These are phyloP conservation scores for Auricularia cornea DNA, from an alignment of 768 basidiomycete species.

Conservation along the genomic window DNA sequence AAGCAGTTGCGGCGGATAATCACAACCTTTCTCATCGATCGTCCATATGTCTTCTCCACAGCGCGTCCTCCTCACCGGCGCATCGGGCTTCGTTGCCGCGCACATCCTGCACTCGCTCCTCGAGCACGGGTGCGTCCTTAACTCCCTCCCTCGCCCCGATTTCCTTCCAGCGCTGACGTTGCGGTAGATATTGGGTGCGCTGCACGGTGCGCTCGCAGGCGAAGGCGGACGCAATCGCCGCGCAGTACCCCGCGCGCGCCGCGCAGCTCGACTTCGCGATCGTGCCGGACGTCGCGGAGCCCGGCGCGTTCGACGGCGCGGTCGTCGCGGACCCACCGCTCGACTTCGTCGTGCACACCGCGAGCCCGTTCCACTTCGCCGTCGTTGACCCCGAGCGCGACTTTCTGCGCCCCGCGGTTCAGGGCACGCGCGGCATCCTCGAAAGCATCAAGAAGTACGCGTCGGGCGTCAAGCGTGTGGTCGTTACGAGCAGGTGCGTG, in stretches of 20 bases:
- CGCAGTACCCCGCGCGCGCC: neutral
- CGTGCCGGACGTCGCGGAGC: constrained; percentile 56
- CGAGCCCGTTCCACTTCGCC: constrained; percentile 26
- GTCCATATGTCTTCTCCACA: constrained; percentile 16
- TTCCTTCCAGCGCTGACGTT: too few species aligned
- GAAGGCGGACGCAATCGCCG: constrained; percentile 46
- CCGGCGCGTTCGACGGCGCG: constrained; percentile 39
- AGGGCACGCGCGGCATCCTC: constrained; percentile 59
- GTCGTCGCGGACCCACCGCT: constrained; percentile 24
- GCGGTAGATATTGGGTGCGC: constrained; percentile 30
- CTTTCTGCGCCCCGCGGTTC: constrained; percentile 60
- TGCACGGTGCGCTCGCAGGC: constrained; percentile 54
- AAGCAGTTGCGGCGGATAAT: too few species aligned
- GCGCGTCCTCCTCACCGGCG: constrained; percentile 49
- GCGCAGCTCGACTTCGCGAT: constrained; percentile 57
- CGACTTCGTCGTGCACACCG: constrained; percentile 40
- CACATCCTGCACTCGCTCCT: constrained; percentile 54
- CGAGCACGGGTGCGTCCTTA: constrained; percentile 42
- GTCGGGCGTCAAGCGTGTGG: neutral
- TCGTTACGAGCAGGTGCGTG: neutral
- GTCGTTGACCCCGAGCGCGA: constrained; percentile 24
- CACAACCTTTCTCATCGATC: too few species aligned
- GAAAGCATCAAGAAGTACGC: constrained; percentile 41
- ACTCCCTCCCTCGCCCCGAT: too few species aligned
- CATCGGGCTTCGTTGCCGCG: constrained; percentile 50